Base-by-base conservation (phyloP, 139 green algal genomes). In the Coelastrella sp. region DNA sequence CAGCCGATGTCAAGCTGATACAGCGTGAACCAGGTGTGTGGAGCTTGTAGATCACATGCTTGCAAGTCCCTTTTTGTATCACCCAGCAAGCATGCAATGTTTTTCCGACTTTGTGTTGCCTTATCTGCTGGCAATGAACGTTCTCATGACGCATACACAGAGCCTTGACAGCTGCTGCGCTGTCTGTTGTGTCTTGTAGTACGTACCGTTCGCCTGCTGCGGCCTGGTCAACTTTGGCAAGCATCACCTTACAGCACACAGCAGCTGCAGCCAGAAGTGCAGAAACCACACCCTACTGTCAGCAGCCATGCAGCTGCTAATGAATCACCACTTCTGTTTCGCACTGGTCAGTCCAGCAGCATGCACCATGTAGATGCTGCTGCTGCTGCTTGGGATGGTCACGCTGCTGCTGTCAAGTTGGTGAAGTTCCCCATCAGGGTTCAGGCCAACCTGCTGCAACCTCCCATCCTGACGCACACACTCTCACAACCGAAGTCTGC, bases 1-100 rank as follows among this genome's bases (percentile, higher is more conserved):
- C 71, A 30, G 37, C 68, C 30, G 41, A 62, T 43, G 41, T 63
- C 2, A 79, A 79, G 71, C 40, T 79, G 13, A 53, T 79, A 21
- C 40, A 79, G 41, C 43, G 23, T 32, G 43, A 62, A 19, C 13
- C 40, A 79, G 71, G 71, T 79, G 71, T 63, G 71, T 11, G 11
- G 63, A 72, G n/a, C n/a, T n/a, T n/a, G n/a, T n/a, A n/a, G n/a
- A n/a, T n/a, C n/a, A n/a, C n/a, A n/a, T n/a, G n/a, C n/a, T n/a
- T n/a, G n/a, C n/a, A n/a, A n/a, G n/a, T n/a, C n/a, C n/a, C n/a
- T n/a, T n/a, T n/a, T n/a, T n/a, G n/a, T n/a, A n/a, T n/a, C n/a
- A n/a, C n/a, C n/a, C n/a, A n/a, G n/a, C n/a, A n/a, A n/a, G n/a
- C n/a, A n/a, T n/a, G n/a, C n/a, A n/a, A n/a, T n/a, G n/a, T n/a